Percentiles rank a stretch among this genome's conserved stretches.
Evolutionary conservation across 1,284 basidiomycete species (phyloP).

Genomic region (Cryptococcus sp.): DNA sequence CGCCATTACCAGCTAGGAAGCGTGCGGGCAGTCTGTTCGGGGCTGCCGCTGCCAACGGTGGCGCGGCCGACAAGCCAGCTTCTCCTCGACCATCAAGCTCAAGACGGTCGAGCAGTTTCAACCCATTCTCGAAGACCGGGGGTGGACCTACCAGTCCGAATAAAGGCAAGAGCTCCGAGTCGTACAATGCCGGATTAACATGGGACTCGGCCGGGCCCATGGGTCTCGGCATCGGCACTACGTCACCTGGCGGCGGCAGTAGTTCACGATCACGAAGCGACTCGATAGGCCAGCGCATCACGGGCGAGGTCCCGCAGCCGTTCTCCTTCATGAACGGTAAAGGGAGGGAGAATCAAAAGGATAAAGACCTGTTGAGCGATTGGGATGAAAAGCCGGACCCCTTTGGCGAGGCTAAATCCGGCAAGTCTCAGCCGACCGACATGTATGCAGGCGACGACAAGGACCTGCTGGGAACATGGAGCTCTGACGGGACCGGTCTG

Average conservation of each 20-base stretch:
- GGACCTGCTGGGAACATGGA: slow-evolving; percentile 44
- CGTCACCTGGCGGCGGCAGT: not conserved
- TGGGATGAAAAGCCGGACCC: slow-evolving; percentile 10
- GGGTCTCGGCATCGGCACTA: slow-evolving; percentile 8
- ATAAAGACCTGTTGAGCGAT: slow-evolving; percentile 24
- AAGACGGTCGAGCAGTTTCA: slow-evolving; percentile 24
- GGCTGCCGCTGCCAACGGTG: slow-evolving; percentile 1
- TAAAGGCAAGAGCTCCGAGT: slow-evolving; percentile 27
- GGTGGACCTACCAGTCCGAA: slow-evolving; percentile 24
- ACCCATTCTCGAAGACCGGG: slow-evolving; percentile 29
- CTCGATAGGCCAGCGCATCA: slow-evolving; percentile 23
- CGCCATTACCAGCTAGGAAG: slow-evolving; percentile 19
- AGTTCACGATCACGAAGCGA: slow-evolving; percentile 25
- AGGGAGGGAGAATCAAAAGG: slow-evolving; percentile 3
- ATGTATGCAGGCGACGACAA: slow-evolving; percentile 14
- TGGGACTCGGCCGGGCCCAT: slow-evolving; percentile 38
- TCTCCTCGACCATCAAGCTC: slow-evolving; percentile 10
- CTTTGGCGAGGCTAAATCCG: not conserved
- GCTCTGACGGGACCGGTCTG: slow-evolving; percentile 35
- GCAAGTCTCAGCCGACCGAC: not conserved
- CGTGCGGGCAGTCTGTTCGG: slow-evolving; percentile 26
- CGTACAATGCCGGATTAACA: slow-evolving; percentile 44
- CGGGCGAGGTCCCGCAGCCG: slow-evolving; percentile 22
- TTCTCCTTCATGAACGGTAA: slow-evolving; percentile 22
- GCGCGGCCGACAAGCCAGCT: not conserved